phyloP scores from a whole-genome alignment of 352 stramenopile species.

The Pilasporangium apinafurcum region DNA sequence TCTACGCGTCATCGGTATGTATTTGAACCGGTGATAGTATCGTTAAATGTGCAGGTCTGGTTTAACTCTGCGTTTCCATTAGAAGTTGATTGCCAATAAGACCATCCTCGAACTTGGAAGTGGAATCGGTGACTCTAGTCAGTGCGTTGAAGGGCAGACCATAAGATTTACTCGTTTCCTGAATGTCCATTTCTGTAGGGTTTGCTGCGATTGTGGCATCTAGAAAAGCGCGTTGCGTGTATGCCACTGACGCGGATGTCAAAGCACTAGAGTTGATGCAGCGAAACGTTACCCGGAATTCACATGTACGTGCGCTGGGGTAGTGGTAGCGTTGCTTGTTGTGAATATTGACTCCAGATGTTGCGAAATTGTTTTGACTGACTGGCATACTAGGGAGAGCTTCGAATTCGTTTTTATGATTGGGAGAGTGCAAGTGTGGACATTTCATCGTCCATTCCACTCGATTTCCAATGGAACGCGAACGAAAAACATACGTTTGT shows the following conservation, averaged over 20 bases:
- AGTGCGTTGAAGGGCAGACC: background rate
- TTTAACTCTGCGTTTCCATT: background rate
- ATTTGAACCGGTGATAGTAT: background rate
- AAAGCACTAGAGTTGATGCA: slow-evolving; percentile 24
- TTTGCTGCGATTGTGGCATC: slow-evolving; percentile 38
- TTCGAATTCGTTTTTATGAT: slow-evolving; percentile 16
- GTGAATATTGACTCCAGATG: background rate
- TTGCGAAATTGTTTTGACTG: background rate
- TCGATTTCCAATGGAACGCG: slow-evolving; percentile 16
- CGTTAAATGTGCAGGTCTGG: background rate
- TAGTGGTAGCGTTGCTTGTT: background rate
- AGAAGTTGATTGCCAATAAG: slow-evolving; percentile 18
- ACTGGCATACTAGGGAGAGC: slow-evolving; percentile 3
- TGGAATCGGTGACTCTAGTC: slow-evolving; percentile 43
- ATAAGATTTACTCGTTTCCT: background rate
- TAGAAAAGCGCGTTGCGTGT: slow-evolving; percentile 20
- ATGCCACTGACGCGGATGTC: slow-evolving; percentile 37
- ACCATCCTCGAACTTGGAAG: slow-evolving; percentile 48
- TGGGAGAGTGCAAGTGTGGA: slow-evolving; percentile 11
- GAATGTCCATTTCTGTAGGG: slow-evolving; percentile 13
- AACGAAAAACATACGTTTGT: slow-evolving; percentile 12
- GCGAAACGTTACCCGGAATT: slow-evolving; percentile 27
- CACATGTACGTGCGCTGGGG: slow-evolving; percentile 9
- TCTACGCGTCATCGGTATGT: slow-evolving; percentile 18
- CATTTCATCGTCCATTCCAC: background rate